Evolutionary conservation across 306 rosid genomes (phyloP).

Genomic region (Cucurbita maxima): DNA sequence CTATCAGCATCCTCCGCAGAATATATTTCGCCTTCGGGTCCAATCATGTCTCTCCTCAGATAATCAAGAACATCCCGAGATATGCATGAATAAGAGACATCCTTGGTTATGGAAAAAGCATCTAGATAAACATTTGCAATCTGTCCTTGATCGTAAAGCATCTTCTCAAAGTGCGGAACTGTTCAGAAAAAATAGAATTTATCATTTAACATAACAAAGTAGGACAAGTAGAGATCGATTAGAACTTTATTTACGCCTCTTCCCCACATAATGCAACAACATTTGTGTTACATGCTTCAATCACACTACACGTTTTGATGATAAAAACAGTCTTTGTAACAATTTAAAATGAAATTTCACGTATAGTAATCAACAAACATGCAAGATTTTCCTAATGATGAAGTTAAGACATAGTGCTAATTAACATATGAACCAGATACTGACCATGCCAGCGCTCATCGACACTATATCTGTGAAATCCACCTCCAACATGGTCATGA

Average conservation of each 20-base stretch:
- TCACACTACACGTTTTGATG: background rate
- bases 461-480: slow-evolving; percentile 93
- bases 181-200: slow-evolving; percentile 19
- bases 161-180: slow-evolving; percentile 99
- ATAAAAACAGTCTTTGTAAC: background rate
- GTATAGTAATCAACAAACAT: background rate
- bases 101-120: slow-evolving; percentile 66
- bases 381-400: background rate
- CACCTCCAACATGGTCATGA: slow-evolving; percentile 90
- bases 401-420: background rate
- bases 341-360: background rate
- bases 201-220: background rate
- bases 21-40: slow-evolving; percentile 85
- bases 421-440: slow-evolving; percentile 11
- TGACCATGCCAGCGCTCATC: slow-evolving; percentile 98
- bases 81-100: slow-evolving; percentile 44
- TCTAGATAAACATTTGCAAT: slow-evolving; percentile 66
- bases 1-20: slow-evolving; percentile 99
- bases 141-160: slow-evolving; percentile 97
- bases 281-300: background rate
- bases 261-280: background rate
- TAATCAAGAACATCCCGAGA: slow-evolving; percentile 80
- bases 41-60: slow-evolving; percentile 85
- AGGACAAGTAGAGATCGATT: background rate
- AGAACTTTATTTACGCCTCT: background rate